phyloP scores from a whole-genome alignment of 1,284 basidiomycete species.

The Apiotrichum gracile region DNA sequence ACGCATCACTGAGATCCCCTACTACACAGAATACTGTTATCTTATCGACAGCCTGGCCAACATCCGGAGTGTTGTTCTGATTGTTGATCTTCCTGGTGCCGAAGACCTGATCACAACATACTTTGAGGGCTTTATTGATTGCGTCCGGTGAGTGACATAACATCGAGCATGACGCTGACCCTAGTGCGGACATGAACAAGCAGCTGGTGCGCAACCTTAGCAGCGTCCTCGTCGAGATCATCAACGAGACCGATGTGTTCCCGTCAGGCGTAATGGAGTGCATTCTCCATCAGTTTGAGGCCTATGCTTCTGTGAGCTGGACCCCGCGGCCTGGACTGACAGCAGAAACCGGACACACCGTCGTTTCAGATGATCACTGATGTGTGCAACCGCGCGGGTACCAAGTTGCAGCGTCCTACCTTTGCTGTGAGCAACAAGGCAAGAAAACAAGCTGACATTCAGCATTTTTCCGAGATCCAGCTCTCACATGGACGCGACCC shows the following conservation, averaged over 20 bases:
- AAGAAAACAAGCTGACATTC: constrained; percentile 4
- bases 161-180: neutral
- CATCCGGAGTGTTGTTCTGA: constrained; percentile 88
- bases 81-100: constrained; percentile 80
- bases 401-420: constrained; percentile 83
- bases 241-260: constrained; percentile 75
- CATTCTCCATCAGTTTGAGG: constrained; percentile 78
- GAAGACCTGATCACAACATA: constrained; percentile 80
- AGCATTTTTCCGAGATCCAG: constrained; percentile 83
- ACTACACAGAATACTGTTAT: constrained; percentile 86
- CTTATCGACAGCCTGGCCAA: constrained; percentile 85
- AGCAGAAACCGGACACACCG: constrained; percentile 64
- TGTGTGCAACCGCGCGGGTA: constrained; percentile 75
- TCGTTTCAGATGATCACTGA: constrained; percentile 79
- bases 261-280: constrained; percentile 73
- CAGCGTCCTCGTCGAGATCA: constrained; percentile 80
- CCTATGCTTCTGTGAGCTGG: constrained; percentile 51
- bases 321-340: neutral
- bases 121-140: constrained; percentile 74
- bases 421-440: constrained; percentile 52
- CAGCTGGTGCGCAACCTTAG: constrained; percentile 82
- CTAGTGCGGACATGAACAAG: constrained; percentile 67
- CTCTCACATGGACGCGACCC: constrained; percentile 52
- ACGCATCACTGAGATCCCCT: constrained; percentile 49
- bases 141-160: constrained; percentile 55